Base-by-base conservation (phyloP, 257 asterid genomes). In the Echites panduratus region DNA sequence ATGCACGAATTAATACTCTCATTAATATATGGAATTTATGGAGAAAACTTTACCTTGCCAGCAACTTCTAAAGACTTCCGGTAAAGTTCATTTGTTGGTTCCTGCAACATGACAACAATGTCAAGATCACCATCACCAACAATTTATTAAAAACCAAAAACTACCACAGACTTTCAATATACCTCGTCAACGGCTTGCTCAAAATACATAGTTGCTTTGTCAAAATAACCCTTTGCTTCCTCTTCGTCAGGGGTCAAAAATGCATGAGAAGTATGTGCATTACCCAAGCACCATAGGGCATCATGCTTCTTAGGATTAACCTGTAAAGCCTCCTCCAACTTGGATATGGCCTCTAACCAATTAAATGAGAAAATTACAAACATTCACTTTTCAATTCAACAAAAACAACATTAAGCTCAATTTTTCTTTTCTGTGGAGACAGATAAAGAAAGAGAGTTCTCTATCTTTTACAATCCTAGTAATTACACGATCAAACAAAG, bases 221-320 rank as follows among this genome's bases (percentile, higher is more conserved):
- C 94, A 59, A 93, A 93, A 66, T 61, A 82, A 80, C 43, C 75
- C 72, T 58, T 84, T 40, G 98, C 97, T 76, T 87, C 95, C 16
- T 81, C 93, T 70, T 79, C 78, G 70, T 89, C 90, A 2, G 98
- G 90, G 79, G 80, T 86, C 82, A 88, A 70, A 80, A 91, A 89
- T 43, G 89, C 97, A 77, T 77, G 79, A 43, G 98, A 82, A 44
- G 96, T 91, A 66, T 89, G 81, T 54, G 97, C 98, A 81, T 93
- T 93, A 19, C 98, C 98, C 58, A 89, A 87, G 81, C 91, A 85
- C 98, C 98, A 93, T 56, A 91, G 82, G 0, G 96, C 83, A 44
- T 93, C 96, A 38, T 86, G 91, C 85, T 87, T 89, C 61, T 69
- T 76, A 1, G 98, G 93, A 74, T 91, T 82, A 70, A 94, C 71